Evolutionary conservation across 2,329 filamentous ascomycete species (phyloP).

Genomic region (Hypoxylon sp.): DNA sequence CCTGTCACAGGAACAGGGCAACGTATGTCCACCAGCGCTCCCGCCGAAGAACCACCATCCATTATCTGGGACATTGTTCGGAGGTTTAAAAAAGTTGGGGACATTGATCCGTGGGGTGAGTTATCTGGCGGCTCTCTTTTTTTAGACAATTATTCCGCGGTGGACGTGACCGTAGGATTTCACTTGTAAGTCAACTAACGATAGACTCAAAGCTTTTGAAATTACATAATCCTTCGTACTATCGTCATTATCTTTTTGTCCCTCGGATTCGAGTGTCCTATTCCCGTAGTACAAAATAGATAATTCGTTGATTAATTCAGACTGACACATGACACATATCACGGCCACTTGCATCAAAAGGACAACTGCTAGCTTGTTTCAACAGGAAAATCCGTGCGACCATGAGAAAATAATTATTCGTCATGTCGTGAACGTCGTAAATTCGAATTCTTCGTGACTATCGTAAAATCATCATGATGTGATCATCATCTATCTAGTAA

Average conservation of each 20-base stretch:
- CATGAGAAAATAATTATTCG: constrained; percentile 27
- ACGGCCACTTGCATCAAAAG: constrained; percentile 24
- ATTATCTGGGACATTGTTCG: constrained; percentile 38
- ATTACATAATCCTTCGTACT: background rate
- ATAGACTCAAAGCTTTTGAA: background rate
- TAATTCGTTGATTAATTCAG: background rate
- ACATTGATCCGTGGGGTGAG: constrained; percentile 40
- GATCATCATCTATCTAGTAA: constrained; percentile 50
- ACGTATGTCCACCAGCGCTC: constrained; percentile 35
- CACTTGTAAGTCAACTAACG: constrained; percentile 3
- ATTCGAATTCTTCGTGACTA: constrained; percentile 47
- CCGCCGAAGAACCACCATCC: constrained; percentile 24
- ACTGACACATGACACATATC: constrained; percentile 18
- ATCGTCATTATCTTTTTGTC: background rate
- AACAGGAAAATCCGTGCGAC: constrained; percentile 25
- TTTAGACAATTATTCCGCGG: constrained; percentile 36
- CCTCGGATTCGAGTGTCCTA: background rate
- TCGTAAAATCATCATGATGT: constrained; percentile 49
- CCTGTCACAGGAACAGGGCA: constrained; percentile 40
- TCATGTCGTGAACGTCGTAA: constrained; percentile 44
- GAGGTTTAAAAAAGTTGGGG: constrained; percentile 36
- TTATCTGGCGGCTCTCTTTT: constrained; percentile 31
- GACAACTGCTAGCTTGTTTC: background rate
- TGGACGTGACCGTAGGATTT: constrained; percentile 10
- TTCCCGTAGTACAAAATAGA: constrained; percentile 11